Evolutionary conservation across 192 early-diverging fungal genomes (phyloP), one percentile per base, ranked within the genome.

Genomic region (Backusella tarrabulga): DNA sequence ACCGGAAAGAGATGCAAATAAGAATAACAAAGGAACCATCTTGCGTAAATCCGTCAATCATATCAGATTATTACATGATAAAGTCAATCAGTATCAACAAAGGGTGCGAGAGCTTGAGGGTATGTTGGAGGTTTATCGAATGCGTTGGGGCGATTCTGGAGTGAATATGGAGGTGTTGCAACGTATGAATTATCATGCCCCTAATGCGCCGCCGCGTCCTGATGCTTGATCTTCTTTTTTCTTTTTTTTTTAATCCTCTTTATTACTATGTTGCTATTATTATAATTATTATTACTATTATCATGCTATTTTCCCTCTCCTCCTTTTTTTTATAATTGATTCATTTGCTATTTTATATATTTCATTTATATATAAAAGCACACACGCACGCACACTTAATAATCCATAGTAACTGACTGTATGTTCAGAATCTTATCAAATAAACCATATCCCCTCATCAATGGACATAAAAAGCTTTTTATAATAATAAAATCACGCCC

Each of bases 1-100:
- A 54, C 97, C 97, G 41, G 95, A 97, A 92, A 92, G 72, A 52
- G 75, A 72, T n/a, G 91, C 93, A 75, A 93, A 90, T 81, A 98
- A 97, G 83, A 94, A 92, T 40, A 97, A 96, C 86, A 97, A 98
- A 86, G 97, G 97, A 32, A 87, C 92, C 6, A 98, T 99, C 38
- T 88, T 99, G 54, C 90, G 93, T 60, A 93, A 95, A 79, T 93
- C 93, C 5, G 97, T 99, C 19, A 96, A 99, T 42, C 96, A 98
- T 81, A 95, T 99, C 75, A 79, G 71, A 17, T 9, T 67, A 35
- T 71, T 83, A n/a, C 77, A 83, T 32, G 74, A 78, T 17, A 75
- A 83, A 36, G 71, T 79, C 21, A 50, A 67, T 23, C 35, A 71
- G 56, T 77, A 77, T 63, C 74, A 75, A 50, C 71, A 79, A 32